Base-by-base conservation (phyloP, 2,329 filamentous ascomycete genomes). In the Lecanicillium sp. region DNA sequence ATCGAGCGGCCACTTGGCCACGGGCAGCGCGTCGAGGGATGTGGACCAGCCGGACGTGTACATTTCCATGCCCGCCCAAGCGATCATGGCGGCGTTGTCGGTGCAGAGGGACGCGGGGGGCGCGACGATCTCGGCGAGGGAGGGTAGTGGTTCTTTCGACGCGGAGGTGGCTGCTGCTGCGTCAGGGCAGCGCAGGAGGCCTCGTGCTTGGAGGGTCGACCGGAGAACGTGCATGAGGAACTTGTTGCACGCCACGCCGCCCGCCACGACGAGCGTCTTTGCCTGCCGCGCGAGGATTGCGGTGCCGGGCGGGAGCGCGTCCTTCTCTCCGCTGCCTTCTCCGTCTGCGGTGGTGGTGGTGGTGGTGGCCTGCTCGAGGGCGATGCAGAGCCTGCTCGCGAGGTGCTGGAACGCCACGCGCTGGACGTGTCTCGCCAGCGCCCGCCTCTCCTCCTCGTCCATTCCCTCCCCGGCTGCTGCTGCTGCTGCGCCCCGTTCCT, bases 61-160 rank as follows among this genome's bases (percentile, higher is more conserved):
- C 90, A 98, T 96, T 67, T 97, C 90, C 55, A 90, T 77, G 0
- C 86, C 93, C 1, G 90, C 75, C 91, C 93, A 97, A 2, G 86
- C 91, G 62, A 97, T 90, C 93, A 98, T 98, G 40, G 90, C 88
- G 11, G 93, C 93, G 65, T 98, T 97, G 60, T 98, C 93, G 0
- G 89, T 96, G 62, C 93, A 97, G 45, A 91, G 73, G 35, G 74
- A 72, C 9, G 79, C 66, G 3, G 90, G 90, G n/a, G 93, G 91
- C 48, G 85, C 86, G 24, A 84, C 67, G 7, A 96, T 64, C 10
- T 73, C 58, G n/a, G n/a, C n/a, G n/a, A n/a, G n/a, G n/a, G n/a
- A n/a, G n/a, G n/a, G n/a, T n/a, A n/a, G n/a, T n/a, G n/a, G n/a
- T n/a, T n/a, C n/a, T n/a, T n/a, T n/a, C n/a, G n/a, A n/a, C n/a